Base-by-base conservation (phyloP, 495 filamentous ascomycete species). In the Cryomyces minteri region DNA sequence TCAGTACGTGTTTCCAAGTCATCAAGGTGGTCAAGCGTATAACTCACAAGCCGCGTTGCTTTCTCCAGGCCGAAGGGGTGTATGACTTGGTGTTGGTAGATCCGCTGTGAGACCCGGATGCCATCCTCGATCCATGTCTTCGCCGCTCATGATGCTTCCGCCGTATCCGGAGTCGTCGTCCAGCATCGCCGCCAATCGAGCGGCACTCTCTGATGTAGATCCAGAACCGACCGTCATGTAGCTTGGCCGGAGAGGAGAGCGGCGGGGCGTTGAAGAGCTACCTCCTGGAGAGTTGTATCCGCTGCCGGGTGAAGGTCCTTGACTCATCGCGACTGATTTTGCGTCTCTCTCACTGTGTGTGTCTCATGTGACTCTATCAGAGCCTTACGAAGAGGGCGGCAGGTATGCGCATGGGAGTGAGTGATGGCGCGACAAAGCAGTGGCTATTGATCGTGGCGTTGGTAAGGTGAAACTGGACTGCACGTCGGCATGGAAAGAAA, bases 81-180 rank as follows among this genome's bases (percentile, higher is more conserved):
- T 74, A 61, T 73, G 71, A 40, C 58, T 53, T 31, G 75, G 71
- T n/a, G 73, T 76, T 43, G 71, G 74, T 56, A 73, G 69, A 62
- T 88, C 82, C 56, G 74, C 69, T 47, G 78, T 68, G 54, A 85
- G 55, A 31, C 73, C 72, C 11, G 76, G 67, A 57, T 76, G 68
- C 71, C 74, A 77, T 47, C 73, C 69, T 25, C 61, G 59, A 43
- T 67, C 61, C 46, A 66, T 60, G 41, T 61, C 67, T 36, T 65
- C 72, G 40, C 66, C 74, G 47, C 67, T 72, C 29, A 62, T 58
- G 31, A 79, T 60, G 54, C 84, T 94, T 10, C 81, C 81, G 40
- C 84, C 88, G 56, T 96, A 96, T 10, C 90, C 90, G 14, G 87
- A 94, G 55, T 96, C 90, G 41, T 78, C 66, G 46, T 94, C 83